Base-by-base conservation (phyloP, 306 rosid genomes). In the Trichosanthes truncata region DNA sequence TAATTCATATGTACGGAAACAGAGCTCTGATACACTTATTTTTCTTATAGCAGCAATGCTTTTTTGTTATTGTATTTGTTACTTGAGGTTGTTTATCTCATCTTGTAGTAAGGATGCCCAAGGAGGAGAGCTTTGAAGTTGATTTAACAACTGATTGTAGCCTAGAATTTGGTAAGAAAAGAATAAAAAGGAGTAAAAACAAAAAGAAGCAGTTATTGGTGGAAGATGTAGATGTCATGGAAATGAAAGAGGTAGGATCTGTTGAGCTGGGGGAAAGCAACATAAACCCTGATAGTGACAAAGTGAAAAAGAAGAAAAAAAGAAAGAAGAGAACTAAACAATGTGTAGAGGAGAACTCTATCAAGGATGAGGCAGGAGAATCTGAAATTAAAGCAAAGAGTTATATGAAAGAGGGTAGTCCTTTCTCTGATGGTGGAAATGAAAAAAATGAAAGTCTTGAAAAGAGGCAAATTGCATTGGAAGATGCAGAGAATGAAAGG, bases 41-140 rank as follows among this genome's bases (percentile, higher is more conserved):
- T 71, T 45, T 21, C 49, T 71, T 43, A 43, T 12, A 71, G 55
- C 56, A 12, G 55, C 36, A 41, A 43, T 69, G 17, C 23, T 25
- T 41, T 38, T 71, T 23, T 9, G 26, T 10, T 43, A 69, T 69
- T 69, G 25, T 14, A 1, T 6, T 72, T 25, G 56, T 14, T 26
- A 45, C 11, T 11, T 72, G 56, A 72, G 35, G 38, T 25, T 72
- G 36, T 72, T 46, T 14, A 46, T 72, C 52, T 15, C 1, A 13
- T 69, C 56, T 43, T 26, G 78, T 31, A 73, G 78, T 7, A 26
- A 73, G 23, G 12, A 73, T 73, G 78, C 18, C 43, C 41, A 45
- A 73, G 41, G 78, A 73, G 77, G 59, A 73, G 59, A 48, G 40
- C 11, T 48, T 20, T 26, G 60, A 73, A 73, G 77, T 73, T 73